These are phyloP conservation scores for Onygena corvina DNA, from an alignment of 2,329 filamentous ascomycete species.

Conservation along the genomic window DNA sequence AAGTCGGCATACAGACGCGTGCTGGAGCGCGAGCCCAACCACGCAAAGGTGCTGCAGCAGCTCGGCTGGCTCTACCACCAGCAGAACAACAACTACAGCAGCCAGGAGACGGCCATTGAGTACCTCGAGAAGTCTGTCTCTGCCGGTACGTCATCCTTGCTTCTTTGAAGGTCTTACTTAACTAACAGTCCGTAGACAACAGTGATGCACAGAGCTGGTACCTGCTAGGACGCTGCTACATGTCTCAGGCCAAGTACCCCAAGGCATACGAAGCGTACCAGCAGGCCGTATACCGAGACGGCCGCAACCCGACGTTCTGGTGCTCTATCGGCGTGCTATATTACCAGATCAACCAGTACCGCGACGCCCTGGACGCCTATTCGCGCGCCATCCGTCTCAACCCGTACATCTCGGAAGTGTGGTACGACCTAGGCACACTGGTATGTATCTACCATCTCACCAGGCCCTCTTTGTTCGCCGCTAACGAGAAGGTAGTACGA, in stretches of 20 bases:
- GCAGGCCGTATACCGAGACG: conserved; percentile 95
- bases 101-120: conserved; percentile 91
- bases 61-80: conserved; percentile 97
- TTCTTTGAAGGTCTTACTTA: background rate
- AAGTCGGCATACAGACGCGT: conserved; percentile 88
- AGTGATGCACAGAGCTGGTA: conserved; percentile 98
- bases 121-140: conserved; percentile 93
- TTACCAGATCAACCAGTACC: conserved; percentile 99
- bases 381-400: conserved; percentile 92
- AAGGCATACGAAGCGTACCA: conserved; percentile 98
- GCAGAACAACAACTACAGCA: conserved; percentile 79
- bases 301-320: conserved; percentile 97
- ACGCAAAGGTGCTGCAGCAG: conserved; percentile 96
- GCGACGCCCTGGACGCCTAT: conserved; percentile 93
- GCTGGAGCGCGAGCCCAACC: conserved; percentile 84
- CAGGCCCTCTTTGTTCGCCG: conserved; percentile 21
- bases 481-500: conserved; percentile 55
- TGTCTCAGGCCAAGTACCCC: conserved; percentile 98
- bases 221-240: conserved; percentile 91
- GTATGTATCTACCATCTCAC: conserved; percentile 44
- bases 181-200: conserved; percentile 53
- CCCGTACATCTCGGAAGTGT: conserved; percentile 96
- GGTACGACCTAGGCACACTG: conserved; percentile 94
- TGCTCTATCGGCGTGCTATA: conserved; percentile 98
- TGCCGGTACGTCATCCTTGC: conserved; percentile 55